phyloP scores from a whole-genome alignment of 2,329 filamentous ascomycete species.

The Pseudocercospora fijiensis region DNA sequence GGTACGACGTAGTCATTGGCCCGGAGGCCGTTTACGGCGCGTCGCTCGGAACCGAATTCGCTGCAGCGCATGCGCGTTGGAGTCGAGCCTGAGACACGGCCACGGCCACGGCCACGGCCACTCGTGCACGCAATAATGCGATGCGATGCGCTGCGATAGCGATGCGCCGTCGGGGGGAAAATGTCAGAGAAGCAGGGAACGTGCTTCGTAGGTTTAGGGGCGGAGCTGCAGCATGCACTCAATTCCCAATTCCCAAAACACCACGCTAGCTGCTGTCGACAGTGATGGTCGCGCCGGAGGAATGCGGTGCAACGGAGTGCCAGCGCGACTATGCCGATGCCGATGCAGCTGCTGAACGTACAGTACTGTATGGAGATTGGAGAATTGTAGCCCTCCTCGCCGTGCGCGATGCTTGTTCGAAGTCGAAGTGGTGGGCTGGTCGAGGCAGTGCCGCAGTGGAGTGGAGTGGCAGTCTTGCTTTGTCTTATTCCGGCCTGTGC shows the following conservation, averaged over 20 bases:
- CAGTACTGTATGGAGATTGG: too few relatives aligned
- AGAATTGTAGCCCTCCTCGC: not conserved
- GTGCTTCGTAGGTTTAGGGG: constrained; percentile 1
- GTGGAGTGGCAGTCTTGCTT: not conserved
- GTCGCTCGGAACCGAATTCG: constrained; percentile 4
- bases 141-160: too few relatives aligned
- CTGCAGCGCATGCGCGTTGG: constrained; percentile 7
- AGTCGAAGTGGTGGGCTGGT: not conserved
- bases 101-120: too few relatives aligned
- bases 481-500: constrained; percentile 8
- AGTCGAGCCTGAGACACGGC: constrained; percentile 4
- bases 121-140: constrained; percentile 4
- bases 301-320: not conserved
- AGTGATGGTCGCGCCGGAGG: not conserved
- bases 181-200: not conserved
- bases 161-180: constrained; percentile 2
- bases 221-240: not conserved
- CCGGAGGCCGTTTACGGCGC: constrained; percentile 17
- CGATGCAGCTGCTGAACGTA: constrained; percentile 3
- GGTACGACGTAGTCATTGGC: constrained; percentile 64
- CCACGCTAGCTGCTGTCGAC: not conserved
- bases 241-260: too few relatives aligned
- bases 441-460: too few relatives aligned
- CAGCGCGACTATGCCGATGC: not conserved
- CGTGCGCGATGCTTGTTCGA: not conserved